phyloP scores from a whole-genome alignment of 2,329 filamentous ascomycete species.

The Cryphonectria nitschkei region DNA sequence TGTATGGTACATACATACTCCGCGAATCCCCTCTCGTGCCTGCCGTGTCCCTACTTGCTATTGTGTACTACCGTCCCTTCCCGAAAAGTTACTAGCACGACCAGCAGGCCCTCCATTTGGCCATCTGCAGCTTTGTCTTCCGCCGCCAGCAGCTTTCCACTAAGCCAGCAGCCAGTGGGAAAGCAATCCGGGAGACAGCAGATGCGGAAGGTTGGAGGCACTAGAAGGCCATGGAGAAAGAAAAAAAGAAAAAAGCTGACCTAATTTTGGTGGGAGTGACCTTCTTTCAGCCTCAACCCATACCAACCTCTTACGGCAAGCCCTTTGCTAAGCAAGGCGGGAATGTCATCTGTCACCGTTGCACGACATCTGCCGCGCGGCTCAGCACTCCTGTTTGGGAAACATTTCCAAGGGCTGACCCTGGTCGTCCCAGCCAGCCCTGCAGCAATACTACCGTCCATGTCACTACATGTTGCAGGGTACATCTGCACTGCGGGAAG shows the following conservation, averaged over 20 bases:
- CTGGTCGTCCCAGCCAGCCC: neutral
- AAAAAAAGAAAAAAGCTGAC: neutral
- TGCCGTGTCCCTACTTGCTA: neutral
- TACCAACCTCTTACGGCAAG: conserved; percentile 5
- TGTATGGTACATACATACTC: neutral
- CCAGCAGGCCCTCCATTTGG: neutral
- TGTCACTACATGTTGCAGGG: neutral
- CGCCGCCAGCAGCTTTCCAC: neutral
- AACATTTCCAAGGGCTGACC: neutral
- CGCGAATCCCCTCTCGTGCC: neutral
- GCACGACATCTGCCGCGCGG: conserved; percentile 8
- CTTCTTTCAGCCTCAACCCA: neutral
- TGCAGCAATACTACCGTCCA: neutral
- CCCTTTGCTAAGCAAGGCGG: neutral
- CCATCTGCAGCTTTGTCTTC: neutral
- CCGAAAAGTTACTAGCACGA: neutral
- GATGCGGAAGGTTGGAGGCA: neutral
- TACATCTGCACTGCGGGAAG: neutral
- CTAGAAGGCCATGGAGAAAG: neutral
- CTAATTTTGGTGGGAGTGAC: neutral
- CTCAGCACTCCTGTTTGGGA: neutral
- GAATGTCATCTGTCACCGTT: neutral
- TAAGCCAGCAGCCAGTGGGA: neutral
- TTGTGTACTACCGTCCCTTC: neutral
- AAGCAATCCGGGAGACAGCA: neutral